A percentile compares a stretch with the other conserved stretches of the same genome.
Conservation (phyloP, 257 asterid genomes). For the Cynanchum wilfordii region DNA sequence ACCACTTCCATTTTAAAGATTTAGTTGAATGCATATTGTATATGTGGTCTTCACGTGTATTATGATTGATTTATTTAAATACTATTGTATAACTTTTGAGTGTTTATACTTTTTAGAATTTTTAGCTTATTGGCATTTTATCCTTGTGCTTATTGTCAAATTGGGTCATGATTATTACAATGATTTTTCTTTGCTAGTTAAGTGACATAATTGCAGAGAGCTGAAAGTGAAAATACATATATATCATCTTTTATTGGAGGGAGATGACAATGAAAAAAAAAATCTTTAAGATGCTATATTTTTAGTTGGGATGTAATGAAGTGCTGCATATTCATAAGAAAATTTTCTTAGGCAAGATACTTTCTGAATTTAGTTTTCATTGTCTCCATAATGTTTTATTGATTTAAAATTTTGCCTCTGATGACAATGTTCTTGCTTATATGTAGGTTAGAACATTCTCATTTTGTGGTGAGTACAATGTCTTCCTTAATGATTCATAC, state of each 20-base stretch:
- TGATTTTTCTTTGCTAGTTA: not conserved
- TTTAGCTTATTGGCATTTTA: not conserved
- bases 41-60: not conserved
- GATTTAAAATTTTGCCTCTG: constrained; percentile 7
- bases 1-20: too few species aligned
- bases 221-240: not conserved
- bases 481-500: constrained; percentile 52
- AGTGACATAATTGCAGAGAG: not conserved
- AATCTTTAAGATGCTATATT: not conserved
- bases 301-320: not conserved
- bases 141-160: not conserved
- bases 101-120: not conserved
- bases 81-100: not conserved
- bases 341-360: not conserved
- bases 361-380: not conserved
- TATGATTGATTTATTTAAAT: not conserved
- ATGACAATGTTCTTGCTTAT: constrained; percentile 11
- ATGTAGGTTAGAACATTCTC: constrained; percentile 70
- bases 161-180: not conserved
- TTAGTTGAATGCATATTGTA: too few species aligned
- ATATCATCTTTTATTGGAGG: not conserved
- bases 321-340: not conserved
- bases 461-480: constrained; percentile 52
- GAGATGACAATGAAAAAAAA: not conserved
- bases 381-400: not conserved